These are phyloP conservation scores for Lichtheimia ramosa DNA, from an alignment of 371 early-diverging fungal species.

Conservation along the genomic window DNA sequence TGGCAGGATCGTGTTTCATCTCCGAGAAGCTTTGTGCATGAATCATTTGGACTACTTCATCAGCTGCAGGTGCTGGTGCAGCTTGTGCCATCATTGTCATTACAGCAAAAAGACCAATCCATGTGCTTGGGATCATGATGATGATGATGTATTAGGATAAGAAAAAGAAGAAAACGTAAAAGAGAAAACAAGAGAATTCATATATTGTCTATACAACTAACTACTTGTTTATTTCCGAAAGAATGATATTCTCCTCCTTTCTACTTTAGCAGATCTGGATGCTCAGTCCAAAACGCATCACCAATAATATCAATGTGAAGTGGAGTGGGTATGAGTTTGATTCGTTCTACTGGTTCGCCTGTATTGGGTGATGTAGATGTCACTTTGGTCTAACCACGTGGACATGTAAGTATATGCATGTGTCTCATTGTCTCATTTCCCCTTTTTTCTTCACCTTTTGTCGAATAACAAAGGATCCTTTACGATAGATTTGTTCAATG, in stretches of 20 bases:
- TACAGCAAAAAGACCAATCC: background rate
- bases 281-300: constrained; percentile 78
- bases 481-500: constrained; percentile 78
- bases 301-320: constrained; percentile 86
- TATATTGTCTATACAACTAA: background rate
- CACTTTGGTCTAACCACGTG: constrained; percentile 28
- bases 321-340: constrained; percentile 46
- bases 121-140: background rate
- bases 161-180: background rate
- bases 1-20: background rate
- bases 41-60: background rate
- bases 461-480: constrained; percentile 81
- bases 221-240: constrained; percentile 2
- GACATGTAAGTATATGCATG: background rate
- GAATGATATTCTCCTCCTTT: background rate
- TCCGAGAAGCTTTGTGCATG: constrained; percentile 10
- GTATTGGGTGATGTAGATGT: constrained; percentile 37
- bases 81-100: background rate
- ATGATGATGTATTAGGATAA: background rate
- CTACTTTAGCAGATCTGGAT: constrained; percentile 30
- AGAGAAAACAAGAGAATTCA: background rate
- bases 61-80: background rate
- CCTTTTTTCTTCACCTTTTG: constrained; percentile 34
- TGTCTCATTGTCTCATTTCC: too few relatives aligned
- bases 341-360: constrained; percentile 29